These are phyloP conservation scores for Aspergillus homomorphus DNA, from an alignment of 495 filamentous ascomycete species.

Conservation along the genomic window DNA sequence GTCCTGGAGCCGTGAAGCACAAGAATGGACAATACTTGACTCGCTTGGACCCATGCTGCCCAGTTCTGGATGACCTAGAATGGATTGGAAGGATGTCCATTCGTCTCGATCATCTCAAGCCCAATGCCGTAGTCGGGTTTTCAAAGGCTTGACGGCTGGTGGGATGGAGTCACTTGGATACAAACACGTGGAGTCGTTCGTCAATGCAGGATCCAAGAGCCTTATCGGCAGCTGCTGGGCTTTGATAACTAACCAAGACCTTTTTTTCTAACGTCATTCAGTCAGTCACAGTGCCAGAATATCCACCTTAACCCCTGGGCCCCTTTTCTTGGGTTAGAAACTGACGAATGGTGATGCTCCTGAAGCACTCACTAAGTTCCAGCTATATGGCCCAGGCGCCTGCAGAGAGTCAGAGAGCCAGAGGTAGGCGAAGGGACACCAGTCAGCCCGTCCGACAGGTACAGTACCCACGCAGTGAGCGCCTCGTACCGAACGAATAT, in stretches of 20 bases:
- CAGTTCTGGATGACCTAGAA: not conserved
- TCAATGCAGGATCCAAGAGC: not conserved
- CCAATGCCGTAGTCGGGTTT: not conserved
- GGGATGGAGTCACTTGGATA: not conserved
- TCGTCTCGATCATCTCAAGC: not conserved
- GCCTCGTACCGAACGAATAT: too few relatives aligned
- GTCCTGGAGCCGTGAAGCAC: not conserved
- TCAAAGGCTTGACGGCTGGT: not conserved
- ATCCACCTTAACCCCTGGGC: not conserved
- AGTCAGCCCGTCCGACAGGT: too few relatives aligned
- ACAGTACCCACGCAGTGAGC: too few relatives aligned
- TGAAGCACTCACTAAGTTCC: too few relatives aligned
- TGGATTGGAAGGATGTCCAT: not conserved
- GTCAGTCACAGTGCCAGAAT: not conserved
- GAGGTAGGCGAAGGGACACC: too few relatives aligned
- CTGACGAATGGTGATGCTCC: too few relatives aligned
- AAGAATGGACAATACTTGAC: conserved; percentile 3
- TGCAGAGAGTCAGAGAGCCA: not conserved
- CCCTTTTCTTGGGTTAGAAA: not conserved
- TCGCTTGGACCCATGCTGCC: conserved; percentile 4
- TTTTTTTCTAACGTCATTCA: not conserved
- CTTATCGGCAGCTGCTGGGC: not conserved
- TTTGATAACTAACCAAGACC: not conserved
- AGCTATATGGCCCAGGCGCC: too few relatives aligned
- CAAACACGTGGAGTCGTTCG: conserved; percentile 3